Evolutionary conservation across 306 rosid species (phyloP), one percentile per base, ranked within the genome.

Genomic region (Cicer yamashitae): DNA sequence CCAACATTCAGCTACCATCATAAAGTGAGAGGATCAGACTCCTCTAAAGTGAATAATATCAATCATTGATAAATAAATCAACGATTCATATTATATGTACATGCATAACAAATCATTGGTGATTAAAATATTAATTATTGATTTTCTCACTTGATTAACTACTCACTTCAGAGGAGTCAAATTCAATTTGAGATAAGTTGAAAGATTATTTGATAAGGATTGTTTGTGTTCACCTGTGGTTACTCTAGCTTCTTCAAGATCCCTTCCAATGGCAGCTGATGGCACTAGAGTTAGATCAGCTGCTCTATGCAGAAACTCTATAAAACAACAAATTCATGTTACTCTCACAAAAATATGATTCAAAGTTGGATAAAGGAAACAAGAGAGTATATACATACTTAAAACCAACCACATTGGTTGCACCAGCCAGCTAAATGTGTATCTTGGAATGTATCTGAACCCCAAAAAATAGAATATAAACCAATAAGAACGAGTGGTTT

Each of bases 381-480:
- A 82, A 48, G 71, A 44, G 46, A 77, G 59, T 13, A 43, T 44
- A 72, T 53, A 72, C 96, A 38, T 90, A 96, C 99, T 96, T 89
- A 96, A 85, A 73, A 96, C 69, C 86, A 81, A 69, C 99, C 98
- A 96, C 99, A 96, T 96, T 18, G 99, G 99, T 83, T 89, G 86
- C 83, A 96, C 99, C 82, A 96, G 87, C 99, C 99, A 96, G 82
- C 99, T 96, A 84, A 90, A 96, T 54, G 99, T 96, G 84, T 96
- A 96, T 88, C 99, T 92, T 50, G 99, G 99, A 71, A 96, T 92
- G 81, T 96, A 96, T 76, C 99, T 96, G 89, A 77, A 88, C 37
- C 34, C 34, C 51, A 70, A 66, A 64, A 20, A 68, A 70, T 61
- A 56, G 46, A 67, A 62, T 75, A 74, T 61, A 61, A 75, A 18